Percentiles rank a stretch among this genome's conserved stretches.
Conservation (phyloP, 2,329 filamentous ascomycete species). For the Phyllosticta paracitricarpa region DNA sequence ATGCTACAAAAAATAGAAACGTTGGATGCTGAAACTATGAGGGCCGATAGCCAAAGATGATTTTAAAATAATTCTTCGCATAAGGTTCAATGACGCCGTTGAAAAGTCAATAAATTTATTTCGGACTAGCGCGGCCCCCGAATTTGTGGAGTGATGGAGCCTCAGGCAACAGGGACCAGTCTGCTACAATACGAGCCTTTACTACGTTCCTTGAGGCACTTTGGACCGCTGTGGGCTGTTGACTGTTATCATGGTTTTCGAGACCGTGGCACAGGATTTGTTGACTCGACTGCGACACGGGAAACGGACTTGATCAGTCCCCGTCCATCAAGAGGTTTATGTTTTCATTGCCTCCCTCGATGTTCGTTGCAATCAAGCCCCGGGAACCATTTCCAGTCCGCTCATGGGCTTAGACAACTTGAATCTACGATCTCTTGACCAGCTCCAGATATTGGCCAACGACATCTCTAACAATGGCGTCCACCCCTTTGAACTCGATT, state of each 20-base stretch:
- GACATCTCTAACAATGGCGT: neutral
- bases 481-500: neutral
- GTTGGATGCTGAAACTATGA: neutral
- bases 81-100: neutral
- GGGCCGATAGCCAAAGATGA: neutral
- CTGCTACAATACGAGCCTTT: neutral
- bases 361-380: no score
- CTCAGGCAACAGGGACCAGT: neutral
- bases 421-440: neutral
- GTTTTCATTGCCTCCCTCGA: no score
- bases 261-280: no score
- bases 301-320: no score
- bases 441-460: neutral
- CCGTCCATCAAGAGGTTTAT: no score
- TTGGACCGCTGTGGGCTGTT: neutral
- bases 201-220: neutral
- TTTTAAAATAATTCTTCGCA: neutral
- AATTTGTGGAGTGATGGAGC: neutral
- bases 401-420: neutral
- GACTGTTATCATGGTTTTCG: no score
- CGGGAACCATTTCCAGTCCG: neutral
- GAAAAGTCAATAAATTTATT: neutral
- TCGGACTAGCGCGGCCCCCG: neutral
- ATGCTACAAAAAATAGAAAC: neutral
- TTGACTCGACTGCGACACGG: no score